Percentiles rank a stretch among this genome's conserved stretches.
Conservation (phyloP, 306 rosid genomes). For the Pyrus bretschneideri region DNA sequence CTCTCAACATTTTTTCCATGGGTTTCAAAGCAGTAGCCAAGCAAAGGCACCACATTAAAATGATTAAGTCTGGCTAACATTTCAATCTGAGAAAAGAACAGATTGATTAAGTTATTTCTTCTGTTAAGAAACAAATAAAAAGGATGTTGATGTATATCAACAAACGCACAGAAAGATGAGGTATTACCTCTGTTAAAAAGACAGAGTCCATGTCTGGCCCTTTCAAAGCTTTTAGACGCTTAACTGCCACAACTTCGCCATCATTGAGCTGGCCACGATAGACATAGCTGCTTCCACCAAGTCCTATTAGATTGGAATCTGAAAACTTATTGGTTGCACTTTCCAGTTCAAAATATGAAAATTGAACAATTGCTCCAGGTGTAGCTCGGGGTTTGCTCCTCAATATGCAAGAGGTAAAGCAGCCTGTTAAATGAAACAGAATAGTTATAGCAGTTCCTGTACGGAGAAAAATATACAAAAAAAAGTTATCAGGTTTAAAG, state of each 20-base stretch:
- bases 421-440: conserved; percentile 37
- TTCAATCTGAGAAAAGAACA: conserved; percentile 63
- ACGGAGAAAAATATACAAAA: neutral
- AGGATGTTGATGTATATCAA: neutral
- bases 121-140: neutral
- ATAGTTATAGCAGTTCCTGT: neutral
- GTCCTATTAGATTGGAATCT: conserved; percentile 71
- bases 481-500: neutral
- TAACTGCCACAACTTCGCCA: conserved; percentile 69
- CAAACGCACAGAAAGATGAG: conserved; percentile 17
- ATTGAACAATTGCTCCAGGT: conserved; percentile 63
- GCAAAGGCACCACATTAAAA: conserved; percentile 81
- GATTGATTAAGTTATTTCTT: neutral
- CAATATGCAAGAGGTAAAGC: conserved; percentile 61
- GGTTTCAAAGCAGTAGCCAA: conserved; percentile 84
- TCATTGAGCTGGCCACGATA: conserved; percentile 68
- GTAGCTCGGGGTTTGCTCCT: conserved; percentile 46
- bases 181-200: conserved; percentile 70
- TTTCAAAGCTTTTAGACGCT: conserved; percentile 59
- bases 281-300: conserved; percentile 89
- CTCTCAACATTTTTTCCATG: conserved; percentile 70
- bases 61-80: conserved; percentile 86
- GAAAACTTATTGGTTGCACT: conserved; percentile 72
- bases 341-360: conserved; percentile 72
- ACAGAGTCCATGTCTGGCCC: conserved; percentile 62